Conservation (phyloP, 2,329 filamentous ascomycete species). For the Colletotrichum chlorophyti region DNA sequence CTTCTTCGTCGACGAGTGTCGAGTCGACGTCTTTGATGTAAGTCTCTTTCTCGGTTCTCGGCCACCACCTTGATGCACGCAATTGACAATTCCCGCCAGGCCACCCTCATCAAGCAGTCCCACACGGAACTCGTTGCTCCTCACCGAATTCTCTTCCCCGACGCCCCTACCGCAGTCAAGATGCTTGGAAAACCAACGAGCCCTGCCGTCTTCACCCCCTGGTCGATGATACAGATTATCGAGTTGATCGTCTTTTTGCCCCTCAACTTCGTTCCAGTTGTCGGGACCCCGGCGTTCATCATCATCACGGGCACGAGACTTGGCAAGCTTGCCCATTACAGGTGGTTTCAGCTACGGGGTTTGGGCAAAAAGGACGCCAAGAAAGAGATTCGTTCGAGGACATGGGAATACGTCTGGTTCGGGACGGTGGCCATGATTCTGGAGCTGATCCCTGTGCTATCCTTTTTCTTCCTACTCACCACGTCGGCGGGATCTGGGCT, state of each 20-base stretch:
- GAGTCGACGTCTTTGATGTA: constrained; percentile 86
- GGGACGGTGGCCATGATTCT: constrained; percentile 84
- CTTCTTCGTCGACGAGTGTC: constrained; percentile 80
- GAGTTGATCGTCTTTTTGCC: constrained; percentile 83
- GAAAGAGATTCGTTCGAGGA: constrained; percentile 68
- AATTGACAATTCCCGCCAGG: constrained; percentile 45
- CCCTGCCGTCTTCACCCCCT: constrained; percentile 82
- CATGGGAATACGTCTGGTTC: constrained; percentile 93
- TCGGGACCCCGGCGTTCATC: constrained; percentile 86
- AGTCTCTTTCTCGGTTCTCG: constrained; percentile 38
- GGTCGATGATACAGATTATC: constrained; percentile 87
- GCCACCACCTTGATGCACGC: neutral
- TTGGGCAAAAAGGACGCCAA: constrained; percentile 78
- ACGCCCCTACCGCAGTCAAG: constrained; percentile 76
- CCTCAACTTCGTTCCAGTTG: constrained; percentile 84
- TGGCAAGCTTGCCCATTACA: constrained; percentile 88
- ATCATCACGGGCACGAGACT: constrained; percentile 86
- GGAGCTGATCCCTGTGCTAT: constrained; percentile 86
- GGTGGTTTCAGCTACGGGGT: constrained; percentile 84
- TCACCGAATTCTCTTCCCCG: constrained; percentile 68
- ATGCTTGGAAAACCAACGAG: constrained; percentile 83
- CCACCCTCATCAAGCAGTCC: constrained; percentile 77
- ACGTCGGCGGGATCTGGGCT: constrained; percentile 84
- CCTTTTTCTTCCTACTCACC: constrained; percentile 94
- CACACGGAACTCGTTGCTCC: constrained; percentile 72